Evolutionary conservation across 2,329 filamentous ascomycete species (phyloP), one percentile per base, ranked within the genome.

Genomic region (Pestalotiopsis sp.): DNA sequence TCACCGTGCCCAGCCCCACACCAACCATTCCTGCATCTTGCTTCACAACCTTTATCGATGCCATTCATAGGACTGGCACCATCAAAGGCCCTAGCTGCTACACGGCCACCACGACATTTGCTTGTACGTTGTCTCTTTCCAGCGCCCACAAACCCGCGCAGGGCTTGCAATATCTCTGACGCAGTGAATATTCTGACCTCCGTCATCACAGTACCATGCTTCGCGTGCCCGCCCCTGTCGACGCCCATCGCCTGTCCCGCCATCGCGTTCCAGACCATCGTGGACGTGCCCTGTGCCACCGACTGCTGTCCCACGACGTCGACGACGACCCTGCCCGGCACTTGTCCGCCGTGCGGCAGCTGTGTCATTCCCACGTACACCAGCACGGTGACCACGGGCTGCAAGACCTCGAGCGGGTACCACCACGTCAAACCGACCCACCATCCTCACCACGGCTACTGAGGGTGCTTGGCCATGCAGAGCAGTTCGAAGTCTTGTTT

Each of bases 271-370:
- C n/a, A n/a, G 59, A 39, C 59, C 14, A 62, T 17, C 5, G 13
- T 62, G 27, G 17, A 31, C 9, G 59, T 62, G 59, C 59, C 59
- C 12, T 62, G 59, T 39, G 3, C 59, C 4, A 62, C 59, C 4
- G 59, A 41, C 59, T 62, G 59, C 27, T 62, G 59, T 39, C 59
- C 59, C 59, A 36, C 59, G 11, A 62, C 59, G 2, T n/a, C 59
- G 5, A 62, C 59, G 5, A 62, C 59, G 9, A 20, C 27, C 13
- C 27, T 62, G 13, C 59, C 59, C 2, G 27, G 59, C 25, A 62
- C 59, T 1, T 62, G 59, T 36, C 59, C 59, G 20, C 59, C 59
- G 12, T 62, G 59, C 12, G 59, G 59, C n/a, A 36, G 4, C 17
- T 62, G 59, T 12, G 59, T 62, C 27, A 62, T 39, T 3, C 59